A percentile compares a stretch with the other conserved stretches of the same genome.
Conservation (phyloP, 2,329 filamentous ascomycete species). For the Helotiales sp. region DNA sequence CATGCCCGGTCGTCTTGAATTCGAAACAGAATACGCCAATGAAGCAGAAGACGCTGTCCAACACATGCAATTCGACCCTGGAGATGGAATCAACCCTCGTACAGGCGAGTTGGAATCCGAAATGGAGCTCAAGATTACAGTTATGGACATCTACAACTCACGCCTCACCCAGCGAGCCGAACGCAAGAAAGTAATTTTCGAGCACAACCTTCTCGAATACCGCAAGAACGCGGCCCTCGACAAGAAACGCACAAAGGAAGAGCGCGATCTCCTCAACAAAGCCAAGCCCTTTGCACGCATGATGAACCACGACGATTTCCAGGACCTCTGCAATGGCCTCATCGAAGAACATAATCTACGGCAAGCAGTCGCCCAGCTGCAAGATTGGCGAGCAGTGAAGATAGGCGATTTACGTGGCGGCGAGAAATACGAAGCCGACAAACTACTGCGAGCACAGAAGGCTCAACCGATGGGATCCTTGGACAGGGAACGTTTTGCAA, state of each 20-base stretch:
- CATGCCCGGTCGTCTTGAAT: constrained; percentile 96
- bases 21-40: constrained; percentile 97
- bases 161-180: constrained; percentile 89
- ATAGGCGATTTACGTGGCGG: constrained; percentile 86
- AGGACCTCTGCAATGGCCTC: constrained; percentile 81
- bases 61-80: constrained; percentile 97
- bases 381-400: constrained; percentile 87
- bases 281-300: constrained; percentile 95
- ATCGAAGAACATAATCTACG: constrained; percentile 91
- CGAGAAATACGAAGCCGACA: constrained; percentile 92
- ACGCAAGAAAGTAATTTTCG: constrained; percentile 94
- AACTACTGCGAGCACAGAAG: constrained; percentile 74
- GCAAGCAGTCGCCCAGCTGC: constrained; percentile 85
- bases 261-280: constrained; percentile 87
- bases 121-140: constrained; percentile 95
- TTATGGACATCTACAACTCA: constrained; percentile 98
- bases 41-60: constrained; percentile 98
- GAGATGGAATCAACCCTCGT: constrained; percentile 84
- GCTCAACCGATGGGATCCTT: constrained; percentile 76
- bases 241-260: constrained; percentile 96
- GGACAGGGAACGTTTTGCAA: constrained; percentile 78
- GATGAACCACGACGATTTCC: constrained; percentile 94
- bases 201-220: constrained; percentile 92
- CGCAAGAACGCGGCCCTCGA: constrained; percentile 86
- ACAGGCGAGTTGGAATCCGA: constrained; percentile 91